Percentiles rank a stretch among this genome's conserved stretches.
These are phyloP conservation scores for Hibiscus syriacus DNA, from an alignment of 345 rosid species.

Conservation along the genomic window DNA sequence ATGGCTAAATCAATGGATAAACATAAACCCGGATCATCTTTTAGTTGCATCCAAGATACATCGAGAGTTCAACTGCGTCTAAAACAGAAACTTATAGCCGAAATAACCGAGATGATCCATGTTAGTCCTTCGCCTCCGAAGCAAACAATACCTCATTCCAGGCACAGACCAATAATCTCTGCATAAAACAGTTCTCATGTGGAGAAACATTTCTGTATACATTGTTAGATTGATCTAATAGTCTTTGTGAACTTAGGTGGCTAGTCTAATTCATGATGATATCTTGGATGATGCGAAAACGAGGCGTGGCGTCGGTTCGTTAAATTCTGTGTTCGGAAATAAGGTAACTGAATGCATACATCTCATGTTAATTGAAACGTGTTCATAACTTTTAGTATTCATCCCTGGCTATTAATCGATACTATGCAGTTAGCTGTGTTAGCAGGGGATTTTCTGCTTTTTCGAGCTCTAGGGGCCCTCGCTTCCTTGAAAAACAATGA, in stretches of 20 bases:
- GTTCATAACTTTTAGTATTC: neutral
- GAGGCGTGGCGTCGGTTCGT: slow-evolving; percentile 60
- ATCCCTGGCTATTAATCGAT: neutral
- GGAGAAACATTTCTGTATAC: neutral
- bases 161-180: no score
- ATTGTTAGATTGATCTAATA: neutral
- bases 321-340: slow-evolving; percentile 58
- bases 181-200: neutral
- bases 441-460: slow-evolving; percentile 65
- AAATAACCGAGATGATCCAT: slow-evolving; percentile 95
- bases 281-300: slow-evolving; percentile 65
- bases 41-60: slow-evolving; percentile 20
- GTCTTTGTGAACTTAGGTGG: neutral
- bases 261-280: slow-evolving; percentile 48
- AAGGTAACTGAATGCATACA: slow-evolving; percentile 33
- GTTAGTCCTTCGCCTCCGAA: slow-evolving; percentile 32
- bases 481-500: slow-evolving; percentile 56
- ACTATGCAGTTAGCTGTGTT: slow-evolving; percentile 48
- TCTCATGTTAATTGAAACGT: neutral
- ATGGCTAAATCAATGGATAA: slow-evolving; percentile 79
- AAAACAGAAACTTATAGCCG: slow-evolving; percentile 75
- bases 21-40: slow-evolving; percentile 31
- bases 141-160: no score
- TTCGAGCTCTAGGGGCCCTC: slow-evolving; percentile 54
- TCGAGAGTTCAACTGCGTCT: slow-evolving; percentile 46